Evolutionary conservation across 306 rosid genomes (phyloP).

Genomic region (Quercus robur): DNA sequence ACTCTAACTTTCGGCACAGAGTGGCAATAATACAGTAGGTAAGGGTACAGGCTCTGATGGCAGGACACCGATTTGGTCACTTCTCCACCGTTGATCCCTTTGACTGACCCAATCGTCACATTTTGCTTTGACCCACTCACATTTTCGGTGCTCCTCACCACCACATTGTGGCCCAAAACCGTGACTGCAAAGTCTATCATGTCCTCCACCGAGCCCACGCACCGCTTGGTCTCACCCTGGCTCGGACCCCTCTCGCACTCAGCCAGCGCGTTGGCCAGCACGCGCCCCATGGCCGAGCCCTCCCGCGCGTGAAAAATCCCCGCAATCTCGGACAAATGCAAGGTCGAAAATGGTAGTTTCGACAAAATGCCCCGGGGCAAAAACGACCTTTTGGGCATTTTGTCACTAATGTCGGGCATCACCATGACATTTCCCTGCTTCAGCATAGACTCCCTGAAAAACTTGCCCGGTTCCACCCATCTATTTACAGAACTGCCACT

Average conservation of each 20-base stretch:
- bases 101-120: slow-evolving; percentile 61
- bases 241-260: slow-evolving; percentile 78
- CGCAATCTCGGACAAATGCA: slow-evolving; percentile 18
- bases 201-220: slow-evolving; percentile 69
- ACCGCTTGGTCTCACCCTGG: slow-evolving; percentile 63
- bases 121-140: slow-evolving; percentile 48
- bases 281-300: slow-evolving; percentile 42
- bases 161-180: slow-evolving; percentile 45
- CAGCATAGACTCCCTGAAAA: slow-evolving; percentile 59
- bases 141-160: slow-evolving; percentile 37
- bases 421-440: slow-evolving; percentile 59
- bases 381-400: slow-evolving; percentile 74
- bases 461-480: slow-evolving; percentile 63
- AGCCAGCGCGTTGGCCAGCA: slow-evolving; percentile 28
- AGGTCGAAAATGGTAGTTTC: slow-evolving; percentile 58
- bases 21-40: slow-evolving; percentile 83
- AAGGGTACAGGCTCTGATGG: slow-evolving; percentile 86
- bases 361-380: slow-evolving; percentile 48
- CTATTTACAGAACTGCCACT: slow-evolving; percentile 50
- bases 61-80: slow-evolving; percentile 75
- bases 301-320: slow-evolving; percentile 45
- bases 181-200: slow-evolving; percentile 68
- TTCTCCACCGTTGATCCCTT: slow-evolving; percentile 53
- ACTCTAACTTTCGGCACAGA: slow-evolving; percentile 73
- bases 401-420: slow-evolving; percentile 76